Evolutionary conservation across 345 rosid genomes (phyloP).

Genomic region (Punica granatum): DNA sequence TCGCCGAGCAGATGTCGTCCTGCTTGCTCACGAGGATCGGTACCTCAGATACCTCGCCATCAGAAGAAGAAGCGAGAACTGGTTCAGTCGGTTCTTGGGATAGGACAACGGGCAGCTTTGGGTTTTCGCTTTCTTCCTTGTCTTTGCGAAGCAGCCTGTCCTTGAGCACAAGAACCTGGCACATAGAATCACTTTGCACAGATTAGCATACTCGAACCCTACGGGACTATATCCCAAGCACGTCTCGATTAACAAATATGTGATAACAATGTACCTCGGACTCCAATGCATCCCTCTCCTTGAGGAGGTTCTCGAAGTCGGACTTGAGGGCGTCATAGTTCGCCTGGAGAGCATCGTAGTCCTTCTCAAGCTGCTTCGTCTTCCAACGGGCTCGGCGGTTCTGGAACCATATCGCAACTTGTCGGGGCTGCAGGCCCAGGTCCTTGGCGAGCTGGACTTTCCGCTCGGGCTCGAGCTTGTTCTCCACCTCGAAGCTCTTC

Average conservation of each 20-base stretch:
- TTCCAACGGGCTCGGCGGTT: too few species aligned
- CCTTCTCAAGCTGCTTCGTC: too few species aligned
- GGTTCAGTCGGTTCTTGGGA: constrained; percentile 19
- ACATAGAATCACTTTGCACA: background rate
- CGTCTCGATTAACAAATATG: too few species aligned
- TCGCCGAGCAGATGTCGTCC: constrained; percentile 37
- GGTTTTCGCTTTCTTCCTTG: constrained; percentile 11
- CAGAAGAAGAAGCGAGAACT: constrained; percentile 17
- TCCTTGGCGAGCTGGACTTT: constrained; percentile 54
- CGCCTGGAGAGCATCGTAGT: constrained; percentile 34
- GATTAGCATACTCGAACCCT: background rate
- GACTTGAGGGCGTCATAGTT: constrained; percentile 32
- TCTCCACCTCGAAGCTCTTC: constrained; percentile 47
- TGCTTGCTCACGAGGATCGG: constrained; percentile 25
- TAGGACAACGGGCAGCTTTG: constrained; percentile 14
- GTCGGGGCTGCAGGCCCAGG: constrained; percentile 57
- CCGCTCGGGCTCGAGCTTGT: constrained; percentile 59
- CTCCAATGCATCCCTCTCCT: constrained; percentile 37
- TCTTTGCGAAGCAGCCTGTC: constrained; percentile 33
- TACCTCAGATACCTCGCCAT: constrained; percentile 23
- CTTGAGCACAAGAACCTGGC: constrained; percentile 33
- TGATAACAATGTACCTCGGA: constrained; percentile 21
- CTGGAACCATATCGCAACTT: constrained; percentile 64
- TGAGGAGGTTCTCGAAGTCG: constrained; percentile 33
- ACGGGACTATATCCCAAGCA: too few species aligned